Conservation (phyloP, 1,284 basidiomycete species). For the Microbotryomycetes sp. region DNA sequence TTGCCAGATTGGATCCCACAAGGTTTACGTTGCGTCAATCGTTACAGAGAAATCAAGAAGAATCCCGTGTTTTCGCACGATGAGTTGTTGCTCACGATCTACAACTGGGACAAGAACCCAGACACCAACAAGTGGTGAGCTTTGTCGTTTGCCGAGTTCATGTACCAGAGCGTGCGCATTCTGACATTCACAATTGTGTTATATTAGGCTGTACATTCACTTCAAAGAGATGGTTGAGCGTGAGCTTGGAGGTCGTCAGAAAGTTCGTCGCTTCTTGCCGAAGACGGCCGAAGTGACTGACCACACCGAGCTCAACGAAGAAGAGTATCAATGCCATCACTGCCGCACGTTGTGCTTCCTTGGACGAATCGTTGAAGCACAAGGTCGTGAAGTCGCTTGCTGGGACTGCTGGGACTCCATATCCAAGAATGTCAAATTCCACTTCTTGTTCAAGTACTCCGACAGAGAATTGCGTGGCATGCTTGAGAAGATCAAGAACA, state of each 20-base stretch:
- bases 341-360: conserved; percentile 97
- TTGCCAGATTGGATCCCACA: conserved; percentile 89
- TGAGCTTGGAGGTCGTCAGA: conserved; percentile 64
- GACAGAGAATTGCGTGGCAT: conserved; percentile 71
- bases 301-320: conserved; percentile 75
- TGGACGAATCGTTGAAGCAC: conserved; percentile 60
- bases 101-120: conserved; percentile 85
- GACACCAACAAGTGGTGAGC: conserved; percentile 85
- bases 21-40: conserved; percentile 77
- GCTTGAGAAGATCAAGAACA: conserved; percentile 51
- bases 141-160: conserved; percentile 7
- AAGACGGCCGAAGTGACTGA: conserved; percentile 64
- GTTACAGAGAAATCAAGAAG: conserved; percentile 80
- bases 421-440: conserved; percentile 61
- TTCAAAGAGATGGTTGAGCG: conserved; percentile 82
- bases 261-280: conserved; percentile 45
- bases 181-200: conserved; percentile 14
- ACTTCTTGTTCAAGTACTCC: conserved; percentile 69
- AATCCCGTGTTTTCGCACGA: conserved; percentile 97
- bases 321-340: conserved; percentile 86
- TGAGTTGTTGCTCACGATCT: conserved; percentile 91
- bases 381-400: conserved; percentile 67
- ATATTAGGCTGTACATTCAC: conserved; percentile 49
- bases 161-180: conserved; percentile 9
- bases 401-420: conserved; percentile 67